Evolutionary conservation across 208 protist genomes (phyloP).

Genomic region (Trypanosomatidae sp.): DNA sequence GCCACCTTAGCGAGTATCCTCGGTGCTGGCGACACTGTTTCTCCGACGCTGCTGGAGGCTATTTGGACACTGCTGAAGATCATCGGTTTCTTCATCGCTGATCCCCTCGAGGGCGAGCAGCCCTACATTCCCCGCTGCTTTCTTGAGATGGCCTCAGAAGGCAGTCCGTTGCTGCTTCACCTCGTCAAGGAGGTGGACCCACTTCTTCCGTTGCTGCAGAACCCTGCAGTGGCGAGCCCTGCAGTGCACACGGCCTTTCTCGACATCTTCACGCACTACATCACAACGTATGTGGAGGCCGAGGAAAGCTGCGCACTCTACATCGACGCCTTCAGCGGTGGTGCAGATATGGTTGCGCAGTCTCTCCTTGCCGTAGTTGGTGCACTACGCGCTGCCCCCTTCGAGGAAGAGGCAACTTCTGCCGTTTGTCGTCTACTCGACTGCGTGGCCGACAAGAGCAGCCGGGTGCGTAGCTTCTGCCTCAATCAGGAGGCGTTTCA

Average conservation of each 20-base stretch:
- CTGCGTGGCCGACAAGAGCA: conserved; percentile 43
- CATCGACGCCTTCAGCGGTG: conserved; percentile 33
- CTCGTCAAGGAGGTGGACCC: conserved; percentile 25
- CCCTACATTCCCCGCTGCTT: conserved; percentile 78
- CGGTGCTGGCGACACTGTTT: background rate
- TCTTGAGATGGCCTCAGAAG: conserved; percentile 15
- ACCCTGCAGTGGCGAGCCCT: conserved; percentile 36
- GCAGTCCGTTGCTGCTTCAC: conserved; percentile 24
- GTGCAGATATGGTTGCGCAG: conserved; percentile 38
- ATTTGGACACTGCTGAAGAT: conserved; percentile 69
- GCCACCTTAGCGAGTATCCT: conserved; percentile 2
- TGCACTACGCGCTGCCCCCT: conserved; percentile 38
- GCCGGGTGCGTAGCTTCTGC: conserved; percentile 26
- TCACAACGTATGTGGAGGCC: conserved; percentile 56
- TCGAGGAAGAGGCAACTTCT: conserved; percentile 53
- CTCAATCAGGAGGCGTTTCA: conserved; percentile 13
- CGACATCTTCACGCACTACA: conserved; percentile 50
- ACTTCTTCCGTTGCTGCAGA: conserved; percentile 29
- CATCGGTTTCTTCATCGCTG: conserved; percentile 58
- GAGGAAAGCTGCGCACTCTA: conserved; percentile 31
- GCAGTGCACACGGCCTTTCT: conserved; percentile 61
- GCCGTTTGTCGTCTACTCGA: conserved; percentile 59
- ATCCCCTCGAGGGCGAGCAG: conserved; percentile 68
- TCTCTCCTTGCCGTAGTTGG: conserved; percentile 35
- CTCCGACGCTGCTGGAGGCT: conserved; percentile 35